These are phyloP conservation scores for Zymoseptoria tritici DNA, from an alignment of 2,329 filamentous ascomycete species.

Conservation along the genomic window DNA sequence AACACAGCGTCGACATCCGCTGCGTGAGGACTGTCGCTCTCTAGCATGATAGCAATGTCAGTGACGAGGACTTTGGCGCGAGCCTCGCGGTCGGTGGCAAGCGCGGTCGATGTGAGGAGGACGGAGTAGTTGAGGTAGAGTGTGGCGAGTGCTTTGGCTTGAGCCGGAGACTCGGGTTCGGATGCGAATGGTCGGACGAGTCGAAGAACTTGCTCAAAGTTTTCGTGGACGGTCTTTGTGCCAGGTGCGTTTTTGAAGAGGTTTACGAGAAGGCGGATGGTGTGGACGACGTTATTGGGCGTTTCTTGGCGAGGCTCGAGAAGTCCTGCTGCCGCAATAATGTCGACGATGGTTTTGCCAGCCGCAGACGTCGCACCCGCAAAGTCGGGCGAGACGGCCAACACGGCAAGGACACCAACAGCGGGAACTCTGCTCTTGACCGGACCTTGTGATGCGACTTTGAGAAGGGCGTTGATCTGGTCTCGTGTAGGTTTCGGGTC, in stretches of 20 bases:
- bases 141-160: conserved; percentile 75
- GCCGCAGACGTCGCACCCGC: conserved; percentile 52
- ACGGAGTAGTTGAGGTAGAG: conserved; percentile 80
- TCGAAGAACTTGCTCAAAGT: conserved; percentile 53
- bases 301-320: conserved; percentile 50
- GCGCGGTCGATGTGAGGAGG: conserved; percentile 46
- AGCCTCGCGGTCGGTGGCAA: conserved; percentile 25
- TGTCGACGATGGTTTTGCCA: conserved; percentile 51
- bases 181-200: conserved; percentile 58
- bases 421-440: conserved; percentile 71
- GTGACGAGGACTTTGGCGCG: conserved; percentile 26
- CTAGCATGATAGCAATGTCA: conserved; percentile 26
- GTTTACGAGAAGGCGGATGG: conserved; percentile 72
- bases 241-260: conserved; percentile 71
- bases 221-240: conserved; percentile 48
- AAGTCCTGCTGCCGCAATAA: conserved; percentile 51
- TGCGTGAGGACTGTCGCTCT: conserved; percentile 39
- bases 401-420: conserved; percentile 78
- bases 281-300: conserved; percentile 82
- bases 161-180: conserved; percentile 48
- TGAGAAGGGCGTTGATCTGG: conserved; percentile 52
- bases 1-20: conserved; percentile 78
- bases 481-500: conserved; percentile 32
- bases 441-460: conserved; percentile 72
- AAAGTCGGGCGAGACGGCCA: conserved; percentile 61